Conservation (phyloP, 768 basidiomycete genomes). For the button mushroom (Agaricus bisporus) region DNA sequence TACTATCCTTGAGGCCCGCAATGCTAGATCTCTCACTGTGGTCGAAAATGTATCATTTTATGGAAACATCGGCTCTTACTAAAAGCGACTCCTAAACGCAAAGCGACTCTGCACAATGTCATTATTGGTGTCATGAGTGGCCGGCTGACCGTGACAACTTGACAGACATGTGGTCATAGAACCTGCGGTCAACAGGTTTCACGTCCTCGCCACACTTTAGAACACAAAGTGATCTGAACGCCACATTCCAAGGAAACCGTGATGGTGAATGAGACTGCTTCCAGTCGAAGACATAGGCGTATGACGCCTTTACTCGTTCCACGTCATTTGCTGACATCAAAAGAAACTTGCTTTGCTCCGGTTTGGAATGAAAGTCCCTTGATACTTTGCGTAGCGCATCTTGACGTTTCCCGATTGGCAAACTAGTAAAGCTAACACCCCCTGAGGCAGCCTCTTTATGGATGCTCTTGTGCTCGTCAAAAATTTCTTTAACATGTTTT, state of each 20-base stretch:
- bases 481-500: constrained; percentile 33
- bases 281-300: constrained; percentile 40
- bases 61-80: no score
- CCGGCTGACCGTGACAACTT: constrained; percentile 12
- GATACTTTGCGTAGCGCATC: constrained; percentile 46
- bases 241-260: constrained; percentile 42
- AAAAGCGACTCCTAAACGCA: no score
- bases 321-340: constrained; percentile 26
- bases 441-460: neutral
- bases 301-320: constrained; percentile 43
- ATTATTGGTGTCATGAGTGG: no score
- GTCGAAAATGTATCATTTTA: no score
- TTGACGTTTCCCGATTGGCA: constrained; percentile 44
- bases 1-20: no score
- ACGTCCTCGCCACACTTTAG: constrained; percentile 41
- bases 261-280: constrained; percentile 13
- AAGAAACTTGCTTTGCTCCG: constrained; percentile 18
- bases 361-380: constrained; percentile 29
- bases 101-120: no score
- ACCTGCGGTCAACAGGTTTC: constrained; percentile 37
- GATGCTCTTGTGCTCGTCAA: constrained; percentile 19
- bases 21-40: no score
- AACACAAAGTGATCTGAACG: constrained; percentile 43
- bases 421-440: constrained; percentile 21
- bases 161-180: constrained; percentile 38